A percentile compares a stretch with the other conserved stretches of the same genome.
Conservation (phyloP, 1,284 basidiomycete species). For the Cutaneotrichosporon cutaneum region DNA sequence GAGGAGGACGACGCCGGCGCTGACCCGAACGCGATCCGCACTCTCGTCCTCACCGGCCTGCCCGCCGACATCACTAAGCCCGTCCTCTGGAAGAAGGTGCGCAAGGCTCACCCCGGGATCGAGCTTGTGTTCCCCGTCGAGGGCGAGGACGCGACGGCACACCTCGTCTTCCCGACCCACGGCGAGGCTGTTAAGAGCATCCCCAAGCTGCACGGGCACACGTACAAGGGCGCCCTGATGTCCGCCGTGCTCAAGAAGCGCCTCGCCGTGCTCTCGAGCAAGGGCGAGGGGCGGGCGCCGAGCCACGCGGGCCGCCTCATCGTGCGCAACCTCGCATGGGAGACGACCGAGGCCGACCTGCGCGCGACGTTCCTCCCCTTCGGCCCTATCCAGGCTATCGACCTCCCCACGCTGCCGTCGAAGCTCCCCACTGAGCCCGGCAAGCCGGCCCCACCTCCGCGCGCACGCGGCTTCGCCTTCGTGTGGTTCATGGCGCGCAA, state of each 20-base stretch:
- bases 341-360: conserved; percentile 78
- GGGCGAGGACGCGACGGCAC: conserved; percentile 58
- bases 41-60: conserved; percentile 73
- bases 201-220: conserved; percentile 83
- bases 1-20: conserved; percentile 13
- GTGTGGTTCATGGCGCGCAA: conserved; percentile 88
- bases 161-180: conserved; percentile 73
- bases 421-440: conserved; percentile 53
- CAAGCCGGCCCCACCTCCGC: conserved; percentile 50
- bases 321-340: conserved; percentile 83
- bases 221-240: conserved; percentile 84
- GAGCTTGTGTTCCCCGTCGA: conserved; percentile 64
- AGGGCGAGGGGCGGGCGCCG: conserved; percentile 53
- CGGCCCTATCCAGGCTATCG: conserved; percentile 82
- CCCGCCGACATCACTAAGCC: conserved; percentile 68
- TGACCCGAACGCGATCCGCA: conserved; percentile 76
- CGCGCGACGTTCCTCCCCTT: conserved; percentile 83
- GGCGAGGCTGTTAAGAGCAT: conserved; percentile 70
- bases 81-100: conserved; percentile 81
- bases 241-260: conserved; percentile 90
- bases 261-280: conserved; percentile 61
- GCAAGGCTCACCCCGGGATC: conserved; percentile 67
- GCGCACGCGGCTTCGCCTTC: conserved; percentile 87
- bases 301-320: conserved; percentile 75
- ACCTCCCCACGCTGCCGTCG: conserved; percentile 63